These are phyloP conservation scores for Capsicum rhomboideum DNA, from an alignment of 257 asterid species.

Conservation along the genomic window DNA sequence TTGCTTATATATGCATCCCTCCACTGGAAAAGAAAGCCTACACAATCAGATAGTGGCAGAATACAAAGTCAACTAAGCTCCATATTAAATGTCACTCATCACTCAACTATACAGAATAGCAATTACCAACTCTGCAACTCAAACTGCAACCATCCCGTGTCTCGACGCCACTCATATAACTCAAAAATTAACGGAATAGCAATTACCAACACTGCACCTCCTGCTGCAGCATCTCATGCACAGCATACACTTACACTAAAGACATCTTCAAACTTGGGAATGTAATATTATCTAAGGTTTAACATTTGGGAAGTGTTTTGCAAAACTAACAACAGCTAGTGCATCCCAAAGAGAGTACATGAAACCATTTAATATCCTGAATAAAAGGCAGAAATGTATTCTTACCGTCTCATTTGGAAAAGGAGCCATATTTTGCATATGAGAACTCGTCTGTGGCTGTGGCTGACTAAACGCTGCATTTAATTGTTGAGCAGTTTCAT, in stretches of 20 bases:
- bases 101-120: not conserved
- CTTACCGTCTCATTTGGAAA: constrained; percentile 61
- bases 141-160: not conserved
- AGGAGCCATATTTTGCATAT: constrained; percentile 51
- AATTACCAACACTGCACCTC: not conserved
- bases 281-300: not conserved
- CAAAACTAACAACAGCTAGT: not conserved
- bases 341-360: not conserved
- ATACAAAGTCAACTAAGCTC: not conserved
- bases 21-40: not conserved
- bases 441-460: constrained; percentile 46
- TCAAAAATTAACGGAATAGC: not conserved
- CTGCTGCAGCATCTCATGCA: not conserved
- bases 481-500: constrained; percentile 43
- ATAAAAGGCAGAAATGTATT: not conserved
- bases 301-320: not conserved
- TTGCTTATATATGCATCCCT: not conserved
- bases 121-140: not conserved
- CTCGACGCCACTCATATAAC: not conserved
- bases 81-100: not conserved
- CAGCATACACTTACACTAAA: not conserved
- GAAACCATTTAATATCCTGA: not conserved
- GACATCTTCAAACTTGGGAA: not conserved
- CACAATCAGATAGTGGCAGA: not conserved
- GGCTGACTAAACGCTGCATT: constrained; percentile 40